Evolutionary conservation across 805 yeast species (phyloP), one percentile per base, ranked within the genome.

Genomic region (Saccharomycopsis fibuligera): DNA sequence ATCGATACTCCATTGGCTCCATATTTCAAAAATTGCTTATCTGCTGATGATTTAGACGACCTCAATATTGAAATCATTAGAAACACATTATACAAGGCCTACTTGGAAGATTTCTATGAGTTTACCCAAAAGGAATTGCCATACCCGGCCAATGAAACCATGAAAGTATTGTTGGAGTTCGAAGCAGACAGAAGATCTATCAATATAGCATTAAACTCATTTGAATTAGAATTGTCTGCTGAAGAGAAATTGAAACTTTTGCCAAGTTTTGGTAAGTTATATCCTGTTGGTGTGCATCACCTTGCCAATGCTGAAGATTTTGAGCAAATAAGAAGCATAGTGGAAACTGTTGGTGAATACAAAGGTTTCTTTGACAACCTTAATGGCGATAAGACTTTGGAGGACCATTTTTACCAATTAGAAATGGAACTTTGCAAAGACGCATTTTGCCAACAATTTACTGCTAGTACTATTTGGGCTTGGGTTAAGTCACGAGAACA

Each of bases 1-100:
- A 83, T 93, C 48, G 99, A 93, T 67, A 93, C 99, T 5, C 99
- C 99, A 4, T 76, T 93, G 62, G 98, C 99, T 1, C 96, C 96
- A 36, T 93, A 90, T 68, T 93, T 93, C 73, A 83, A 87, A 62
- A 87, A 84, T 62, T 87, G 96, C 64, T 73, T 93, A 51, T 74
- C 86, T 12, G 76, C 76, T 4, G 89, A 86, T 57, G 96, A 89
- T 66, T 75, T 93, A 63, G 96, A 90, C 60, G 99, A 93, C 65
- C 73, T 91, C 63, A 93, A 95, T 69, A 91, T 93, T 61, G 99
- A 93, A 66, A 84, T 93, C 60, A 81, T 93, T 53, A 80, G 97
- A 68, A 95, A 93, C 70, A 83, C 82, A 57, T 75, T 93, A 48
- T 93, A 86, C 78, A 84, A 87, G 65, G 96, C 96, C 31, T 93